phyloP scores from a whole-genome alignment of 768 basidiomycete species.

The Nidularia pulvinata region DNA sequence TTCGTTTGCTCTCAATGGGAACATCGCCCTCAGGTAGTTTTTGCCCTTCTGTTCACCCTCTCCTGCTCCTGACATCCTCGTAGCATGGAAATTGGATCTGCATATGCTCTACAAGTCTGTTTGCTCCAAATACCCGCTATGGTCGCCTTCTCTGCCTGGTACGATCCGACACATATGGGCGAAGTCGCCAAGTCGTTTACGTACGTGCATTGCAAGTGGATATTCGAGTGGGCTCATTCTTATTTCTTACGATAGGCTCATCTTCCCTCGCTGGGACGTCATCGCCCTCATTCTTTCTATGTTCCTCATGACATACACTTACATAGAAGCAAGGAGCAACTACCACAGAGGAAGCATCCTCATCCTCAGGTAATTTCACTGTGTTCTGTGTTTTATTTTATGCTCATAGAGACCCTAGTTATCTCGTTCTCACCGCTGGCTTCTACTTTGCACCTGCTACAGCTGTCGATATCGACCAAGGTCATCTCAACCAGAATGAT shows the following conservation, averaged over 20 bases:
- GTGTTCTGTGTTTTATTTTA: not conserved
- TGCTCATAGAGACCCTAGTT: conserved; percentile 45
- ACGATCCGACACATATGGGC: conserved; percentile 84
- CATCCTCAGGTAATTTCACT: conserved; percentile 72
- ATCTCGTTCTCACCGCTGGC: conserved; percentile 87
- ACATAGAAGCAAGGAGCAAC: conserved; percentile 98
- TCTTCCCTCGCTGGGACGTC: conserved; percentile 99
- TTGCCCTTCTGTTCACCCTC: not conserved
- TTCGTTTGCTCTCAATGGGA: conserved; percentile 95
- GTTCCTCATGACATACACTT: conserved; percentile 98
- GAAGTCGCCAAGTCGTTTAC: conserved; percentile 91
- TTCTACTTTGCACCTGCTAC: conserved; percentile 88
- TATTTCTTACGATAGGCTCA: conserved; percentile 62
- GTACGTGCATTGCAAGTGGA: conserved; percentile 46
- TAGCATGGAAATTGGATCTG: conserved; percentile 99
- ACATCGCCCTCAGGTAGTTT: conserved; percentile 90
- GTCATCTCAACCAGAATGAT: conserved; percentile 13
- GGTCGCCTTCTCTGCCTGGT: conserved; percentile 98
- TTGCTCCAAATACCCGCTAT: conserved; percentile 97
- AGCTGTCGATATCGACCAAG: conserved; percentile 35
- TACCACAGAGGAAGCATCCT: conserved; percentile 98
- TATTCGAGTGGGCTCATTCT: conserved; percentile 2
- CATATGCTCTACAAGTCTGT: conserved; percentile 98
- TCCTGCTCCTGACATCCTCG: not conserved
- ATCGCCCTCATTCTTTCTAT: conserved; percentile 94